These are phyloP conservation scores for Myxozyma udenii DNA, from an alignment of 805 yeast genomes.

Conservation along the genomic window DNA sequence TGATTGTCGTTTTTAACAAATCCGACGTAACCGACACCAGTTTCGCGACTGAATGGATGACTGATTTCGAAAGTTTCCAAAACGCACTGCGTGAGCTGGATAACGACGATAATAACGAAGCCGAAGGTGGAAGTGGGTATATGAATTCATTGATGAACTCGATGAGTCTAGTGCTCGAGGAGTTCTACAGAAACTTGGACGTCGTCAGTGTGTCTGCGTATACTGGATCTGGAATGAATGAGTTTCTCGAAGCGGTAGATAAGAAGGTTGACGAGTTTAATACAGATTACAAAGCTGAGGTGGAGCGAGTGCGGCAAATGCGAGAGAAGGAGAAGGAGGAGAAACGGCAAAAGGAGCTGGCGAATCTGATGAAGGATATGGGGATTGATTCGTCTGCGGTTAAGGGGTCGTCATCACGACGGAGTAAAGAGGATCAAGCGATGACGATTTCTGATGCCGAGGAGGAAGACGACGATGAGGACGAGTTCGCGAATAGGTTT, in stretches of 20 bases:
- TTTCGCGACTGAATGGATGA: slow-evolving; percentile 96
- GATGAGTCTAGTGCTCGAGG: slow-evolving; percentile 93
- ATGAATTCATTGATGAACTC: slow-evolving; percentile 93
- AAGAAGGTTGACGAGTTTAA: slow-evolving; percentile 84
- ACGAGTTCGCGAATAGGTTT: slow-evolving; percentile 30
- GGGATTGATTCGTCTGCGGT: slow-evolving; percentile 46
- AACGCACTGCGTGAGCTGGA: slow-evolving; percentile 65
- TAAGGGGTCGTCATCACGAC: slow-evolving; percentile 39
- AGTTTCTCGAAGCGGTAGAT: slow-evolving; percentile 79
- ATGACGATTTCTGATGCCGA: slow-evolving; percentile 57
- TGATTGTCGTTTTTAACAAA: slow-evolving; percentile 94
- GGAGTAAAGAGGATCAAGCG: slow-evolving; percentile 59
- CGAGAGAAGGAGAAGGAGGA: slow-evolving; percentile 72
- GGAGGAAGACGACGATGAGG: slow-evolving; percentile 52
- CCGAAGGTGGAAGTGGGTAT: slow-evolving; percentile 71
- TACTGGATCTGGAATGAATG: slow-evolving; percentile 93
- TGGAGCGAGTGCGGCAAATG: slow-evolving; percentile 73
- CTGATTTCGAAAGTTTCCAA: slow-evolving; percentile 90
- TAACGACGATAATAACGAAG: slow-evolving; percentile 57
- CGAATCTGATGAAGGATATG: slow-evolving; percentile 78
- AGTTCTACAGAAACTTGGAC: slow-evolving; percentile 88
- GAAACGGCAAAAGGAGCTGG: slow-evolving; percentile 67
- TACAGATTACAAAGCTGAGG: slow-evolving; percentile 75
- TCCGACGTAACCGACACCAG: slow-evolving; percentile 82
- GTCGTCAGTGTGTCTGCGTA: slow-evolving; percentile 89